These are phyloP conservation scores for Phytophthora lateralis DNA, from an alignment of 352 stramenopile genomes.

Conservation along the genomic window DNA sequence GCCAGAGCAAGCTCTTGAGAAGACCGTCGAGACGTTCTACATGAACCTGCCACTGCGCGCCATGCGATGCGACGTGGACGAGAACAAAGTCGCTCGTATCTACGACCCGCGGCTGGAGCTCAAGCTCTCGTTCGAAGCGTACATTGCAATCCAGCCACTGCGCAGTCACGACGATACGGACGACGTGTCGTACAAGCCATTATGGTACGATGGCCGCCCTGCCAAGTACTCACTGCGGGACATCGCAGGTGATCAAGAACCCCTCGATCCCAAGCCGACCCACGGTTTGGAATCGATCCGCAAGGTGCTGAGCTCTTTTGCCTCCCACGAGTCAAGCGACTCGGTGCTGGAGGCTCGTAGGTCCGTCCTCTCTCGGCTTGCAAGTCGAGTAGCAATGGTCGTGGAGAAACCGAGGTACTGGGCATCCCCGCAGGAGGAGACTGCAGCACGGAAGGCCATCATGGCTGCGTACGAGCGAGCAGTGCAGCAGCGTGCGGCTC, in stretches of 20 bases:
- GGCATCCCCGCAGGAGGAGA: conserved; percentile 23
- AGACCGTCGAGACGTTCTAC: conserved; percentile 71
- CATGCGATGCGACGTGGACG: conserved; percentile 46
- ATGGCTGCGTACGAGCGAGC: conserved; percentile 26
- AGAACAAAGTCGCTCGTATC: conserved; percentile 44
- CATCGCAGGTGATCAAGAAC: conserved; percentile 21
- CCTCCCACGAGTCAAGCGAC: conserved; percentile 20
- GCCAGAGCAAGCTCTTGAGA: conserved; percentile 65
- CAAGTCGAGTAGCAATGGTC: conserved; percentile 32
- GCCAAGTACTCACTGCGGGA: conserved; percentile 39
- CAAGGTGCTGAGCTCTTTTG: conserved; percentile 25
- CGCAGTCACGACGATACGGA: conserved; percentile 29
- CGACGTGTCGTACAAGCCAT: conserved; percentile 39
- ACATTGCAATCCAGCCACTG: conserved; percentile 40
- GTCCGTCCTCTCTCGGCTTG: conserved; percentile 21
- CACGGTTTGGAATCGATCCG: conserved; percentile 31
- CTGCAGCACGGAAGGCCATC: conserved; percentile 18
- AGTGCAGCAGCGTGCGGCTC: conserved; percentile 6
- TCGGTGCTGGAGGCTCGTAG: conserved; percentile 10
- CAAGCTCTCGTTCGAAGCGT: conserved; percentile 53
- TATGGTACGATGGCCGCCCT: conserved; percentile 37
- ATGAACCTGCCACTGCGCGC: conserved; percentile 39
- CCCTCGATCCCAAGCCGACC: conserved; percentile 23
- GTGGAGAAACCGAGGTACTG: conserved; percentile 42
- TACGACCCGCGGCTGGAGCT: conserved; percentile 43